Evolutionary conservation across 768 basidiomycete genomes (phyloP).

Genomic region (Piloderma croceum): DNA sequence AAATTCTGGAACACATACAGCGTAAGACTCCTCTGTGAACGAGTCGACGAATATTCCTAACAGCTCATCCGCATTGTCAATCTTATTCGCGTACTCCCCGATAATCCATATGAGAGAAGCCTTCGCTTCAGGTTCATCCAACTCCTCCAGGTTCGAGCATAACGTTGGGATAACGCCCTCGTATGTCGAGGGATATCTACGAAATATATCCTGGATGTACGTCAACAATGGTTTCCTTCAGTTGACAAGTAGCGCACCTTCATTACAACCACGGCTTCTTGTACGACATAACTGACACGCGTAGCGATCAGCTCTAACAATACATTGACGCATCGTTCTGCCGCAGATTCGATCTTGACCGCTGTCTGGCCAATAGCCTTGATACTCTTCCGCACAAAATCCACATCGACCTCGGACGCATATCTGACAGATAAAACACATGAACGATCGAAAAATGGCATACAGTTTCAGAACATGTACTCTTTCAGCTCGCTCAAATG

Average conservation of each 20-base stretch:
- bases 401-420: slow-evolving; percentile 95
- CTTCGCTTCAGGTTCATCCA: slow-evolving; percentile 98
- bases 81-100: slow-evolving; percentile 95
- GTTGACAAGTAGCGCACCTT: too few relatives aligned
- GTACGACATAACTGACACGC: slow-evolving; percentile 93
- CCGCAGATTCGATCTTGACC: slow-evolving; percentile 88
- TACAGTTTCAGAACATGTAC: slow-evolving; percentile 39
- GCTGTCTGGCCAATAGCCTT: slow-evolving; percentile 96
- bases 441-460: slow-evolving; percentile 1
- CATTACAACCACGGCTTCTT: slow-evolving; percentile 98
- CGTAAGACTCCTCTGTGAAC: slow-evolving; percentile 91
- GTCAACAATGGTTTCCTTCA: slow-evolving; percentile 2
- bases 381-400: slow-evolving; percentile 92
- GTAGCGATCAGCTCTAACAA: slow-evolving; percentile 89
- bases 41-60: slow-evolving; percentile 85
- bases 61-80: slow-evolving; percentile 94
- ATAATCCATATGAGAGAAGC: slow-evolving; percentile 99
- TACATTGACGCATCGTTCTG: slow-evolving; percentile 92
- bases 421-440: slow-evolving; percentile 62
- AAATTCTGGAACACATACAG: slow-evolving; percentile 50
- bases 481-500: slow-evolving; percentile 94
- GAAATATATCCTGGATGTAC: slow-evolving; percentile 81
- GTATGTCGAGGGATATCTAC: slow-evolving; percentile 93
- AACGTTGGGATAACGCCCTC: slow-evolving; percentile 95
- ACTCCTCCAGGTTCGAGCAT: slow-evolving; percentile 90